These are phyloP conservation scores for Gnetum montanum DNA, from an alignment of 75 land plant species.

Conservation along the genomic window DNA sequence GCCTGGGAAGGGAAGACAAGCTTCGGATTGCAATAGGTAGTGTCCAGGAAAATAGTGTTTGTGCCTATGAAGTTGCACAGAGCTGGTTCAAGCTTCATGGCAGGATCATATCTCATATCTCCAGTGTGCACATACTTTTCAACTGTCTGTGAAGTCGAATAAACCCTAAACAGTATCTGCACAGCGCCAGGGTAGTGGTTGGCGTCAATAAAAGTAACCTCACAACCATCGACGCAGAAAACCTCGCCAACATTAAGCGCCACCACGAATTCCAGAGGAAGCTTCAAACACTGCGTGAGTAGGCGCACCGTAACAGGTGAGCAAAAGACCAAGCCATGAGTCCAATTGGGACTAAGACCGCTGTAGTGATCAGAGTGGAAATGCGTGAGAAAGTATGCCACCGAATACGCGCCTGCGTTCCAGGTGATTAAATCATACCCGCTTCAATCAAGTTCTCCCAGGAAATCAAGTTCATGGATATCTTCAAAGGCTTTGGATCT, in stretches of 20 bases:
- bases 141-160: constrained; percentile 1
- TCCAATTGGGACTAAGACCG: constrained; percentile 65
- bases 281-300: constrained; percentile 30
- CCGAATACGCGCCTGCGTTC: constrained; percentile 55
- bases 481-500: too few relatives aligned
- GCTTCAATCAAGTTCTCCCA: too few relatives aligned
- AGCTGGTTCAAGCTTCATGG: constrained; percentile 48
- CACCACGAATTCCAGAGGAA: constrained; percentile 29
- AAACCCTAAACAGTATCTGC: constrained; percentile 40
- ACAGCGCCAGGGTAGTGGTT: constrained; percentile 98
- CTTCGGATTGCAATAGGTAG: constrained; percentile 92
- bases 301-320: constrained; percentile 64
- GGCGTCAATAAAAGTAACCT: constrained; percentile 67
- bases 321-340: constrained; percentile 78
- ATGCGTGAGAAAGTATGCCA: constrained; percentile 85
- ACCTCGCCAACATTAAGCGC: constrained; percentile 28
- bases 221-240: constrained; percentile 50
- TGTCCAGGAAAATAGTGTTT: constrained; percentile 78
- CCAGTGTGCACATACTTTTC: constrained; percentile 86
- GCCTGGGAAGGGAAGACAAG: constrained; percentile 69
- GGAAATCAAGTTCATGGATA: too few relatives aligned
- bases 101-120: constrained; percentile 61
- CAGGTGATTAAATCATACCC: too few relatives aligned
- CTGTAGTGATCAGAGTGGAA: constrained; percentile 92
- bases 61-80: constrained; percentile 56